Base-by-base conservation (phyloP, 2,329 filamentous ascomycete genomes). In the Scopulariopsis brevicaulis region DNA sequence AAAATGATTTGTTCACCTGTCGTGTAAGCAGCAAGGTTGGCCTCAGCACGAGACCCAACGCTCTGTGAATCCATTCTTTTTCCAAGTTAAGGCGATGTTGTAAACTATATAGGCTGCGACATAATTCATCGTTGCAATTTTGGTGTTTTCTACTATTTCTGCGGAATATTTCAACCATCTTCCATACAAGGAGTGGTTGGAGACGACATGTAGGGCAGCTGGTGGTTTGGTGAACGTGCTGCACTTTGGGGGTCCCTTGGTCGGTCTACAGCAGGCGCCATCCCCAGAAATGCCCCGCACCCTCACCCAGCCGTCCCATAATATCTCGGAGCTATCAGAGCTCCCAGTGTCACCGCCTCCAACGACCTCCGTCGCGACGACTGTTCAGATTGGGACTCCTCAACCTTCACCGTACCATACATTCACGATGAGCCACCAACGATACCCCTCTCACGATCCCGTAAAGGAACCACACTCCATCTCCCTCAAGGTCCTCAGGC, bases 401-500 rank as follows among this genome's bases (percentile, higher is more conserved):
- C 7, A 7, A 12, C 14, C 43, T 15, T 22, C 7, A 24, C 22
- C 22, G 10, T 6, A 22, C 12, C 22, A 14, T 24, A 24, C 46
- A 28, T 43, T 46, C 62, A 62, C 63, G 50, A 83, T 83, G 80
- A 82, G 77, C 68, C 80, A 84, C 64, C 80, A 83, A 68, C 71
- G 78, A 63, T 82, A 80, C 63, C 74, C 79, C 8, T 81, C 80
- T 15, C 75, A 80, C 59, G 81, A 83, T 60, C 73, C 76, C 2
- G 70, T 79, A 60, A 90, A 90, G 70, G 89, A 92, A 71, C 87
- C 88, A 43, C 88, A 92, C 71, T 83, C 85, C 22, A 82, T 92
- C 53, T 91, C 87, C 56, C 75, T 92, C 57, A 93, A 92, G 75
- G 89, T 89, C 55, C 75, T 89, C 43, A 76, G 85, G 85, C 86